phyloP scores from a whole-genome alignment of 75 land plant genomes.

The Ceratopteris richardii region DNA sequence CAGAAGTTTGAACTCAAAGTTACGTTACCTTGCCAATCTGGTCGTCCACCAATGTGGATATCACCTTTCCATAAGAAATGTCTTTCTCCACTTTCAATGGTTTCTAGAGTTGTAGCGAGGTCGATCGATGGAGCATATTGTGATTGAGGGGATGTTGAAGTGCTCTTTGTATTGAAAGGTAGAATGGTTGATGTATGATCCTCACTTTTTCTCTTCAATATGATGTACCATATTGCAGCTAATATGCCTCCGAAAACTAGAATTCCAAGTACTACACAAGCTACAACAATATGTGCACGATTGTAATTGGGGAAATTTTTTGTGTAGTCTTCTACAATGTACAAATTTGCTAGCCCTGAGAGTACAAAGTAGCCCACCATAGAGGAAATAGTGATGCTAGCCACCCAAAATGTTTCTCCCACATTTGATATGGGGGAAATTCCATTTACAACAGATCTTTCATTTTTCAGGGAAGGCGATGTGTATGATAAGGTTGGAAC shows the following conservation, averaged over 20 bases:
- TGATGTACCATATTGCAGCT: neutral
- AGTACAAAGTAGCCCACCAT: conserved; percentile 5
- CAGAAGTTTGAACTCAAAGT: too few relatives aligned
- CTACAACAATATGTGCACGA: conserved; percentile 4
- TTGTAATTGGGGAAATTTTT: conserved; percentile 3
- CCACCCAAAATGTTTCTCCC: neutral
- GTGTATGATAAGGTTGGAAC: neutral
- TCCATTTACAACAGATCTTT: neutral
- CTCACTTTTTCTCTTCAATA: neutral
- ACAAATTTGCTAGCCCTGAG: neutral
- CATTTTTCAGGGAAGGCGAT: neutral
- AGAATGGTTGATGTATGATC: neutral
- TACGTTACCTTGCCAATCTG: neutral
- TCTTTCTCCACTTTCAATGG: neutral
- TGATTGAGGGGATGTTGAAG: too few relatives aligned
- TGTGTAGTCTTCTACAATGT: neutral
- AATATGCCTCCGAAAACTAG: neutral
- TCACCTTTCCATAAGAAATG: neutral
- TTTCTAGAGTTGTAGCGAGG: too few relatives aligned
- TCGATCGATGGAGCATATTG: too few relatives aligned
- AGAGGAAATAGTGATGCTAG: neutral
- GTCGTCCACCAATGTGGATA: neutral
- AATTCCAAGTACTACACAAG: neutral
- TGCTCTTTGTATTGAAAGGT: neutral
- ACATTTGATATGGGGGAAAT: neutral